Base-by-base conservation (phyloP, 805 yeast species). In the Wickerhamiella dianesei region DNA sequence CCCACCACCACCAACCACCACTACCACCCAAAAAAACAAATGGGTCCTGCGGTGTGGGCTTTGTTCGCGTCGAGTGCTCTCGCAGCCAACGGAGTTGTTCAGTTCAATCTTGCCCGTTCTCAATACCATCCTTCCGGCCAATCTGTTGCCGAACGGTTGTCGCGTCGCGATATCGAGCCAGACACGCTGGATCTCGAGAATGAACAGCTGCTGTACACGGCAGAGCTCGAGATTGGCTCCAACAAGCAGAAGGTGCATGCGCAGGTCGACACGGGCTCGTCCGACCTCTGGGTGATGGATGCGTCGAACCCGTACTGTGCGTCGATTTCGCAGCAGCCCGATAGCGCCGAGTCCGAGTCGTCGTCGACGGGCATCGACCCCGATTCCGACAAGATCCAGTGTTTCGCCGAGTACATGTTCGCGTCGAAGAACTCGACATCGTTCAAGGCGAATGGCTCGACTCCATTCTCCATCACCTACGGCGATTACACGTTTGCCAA, bases 221-320 rank as follows among this genome's bases (percentile, higher is more conserved):
- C 19, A 5, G 8, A 6, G 5, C 19, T 36, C 17, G 8, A 17
- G 19, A n/a, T 36, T 14, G 39, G 39, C 19, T 36, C 39, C 17
- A 36, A 36, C 19, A 36, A n/a, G 19, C 39, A 36, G 39, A 14
- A 14, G 6, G 39, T 36, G 19, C 14, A 9, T 6, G 39, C 39
- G 5, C 19, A 14, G 6, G 19, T 36, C 14, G 39, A 36, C 14
- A 80, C 87, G 0, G 87, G 87, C 2, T 78, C 85, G 0, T 70
- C 80, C 1, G 87, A 80, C 58, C 58, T 80, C 37, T 79, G 83
- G 83, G 70, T 78, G 16, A 50, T 49, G 41, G 39, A 44, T 8
- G n/a, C 36, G 13, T 19, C 32, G n/a, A 56, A 49, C 41, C 54
- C 54, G 25, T 47, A 37, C 39, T 51, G 52, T 35, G 6, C 32